phyloP scores from a whole-genome alignment of 2,329 filamentous ascomycete species.

The Myriosclerotinia duriaeana region DNA sequence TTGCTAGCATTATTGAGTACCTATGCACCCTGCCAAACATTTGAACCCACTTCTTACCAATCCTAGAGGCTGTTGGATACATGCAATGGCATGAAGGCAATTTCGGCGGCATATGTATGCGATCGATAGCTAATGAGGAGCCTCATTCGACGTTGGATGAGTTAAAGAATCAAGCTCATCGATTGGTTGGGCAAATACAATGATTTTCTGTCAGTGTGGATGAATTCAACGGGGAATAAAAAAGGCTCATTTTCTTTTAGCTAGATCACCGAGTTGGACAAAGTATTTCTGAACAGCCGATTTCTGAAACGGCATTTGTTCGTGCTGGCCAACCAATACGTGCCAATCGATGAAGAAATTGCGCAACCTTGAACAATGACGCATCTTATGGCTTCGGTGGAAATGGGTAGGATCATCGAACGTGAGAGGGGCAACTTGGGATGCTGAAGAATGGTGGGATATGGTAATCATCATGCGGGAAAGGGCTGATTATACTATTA shows the following conservation, averaged over 20 bases:
- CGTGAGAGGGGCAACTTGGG: neutral
- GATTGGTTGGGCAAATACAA: neutral
- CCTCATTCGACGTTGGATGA: neutral
- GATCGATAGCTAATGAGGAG: neutral
- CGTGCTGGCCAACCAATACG: neutral
- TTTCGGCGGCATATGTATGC: constrained; percentile 3
- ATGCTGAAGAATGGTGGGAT: constrained; percentile 8
- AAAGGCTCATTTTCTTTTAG: neutral
- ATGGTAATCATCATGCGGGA: neutral
- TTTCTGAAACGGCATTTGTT: neutral
- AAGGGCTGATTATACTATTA: neutral
- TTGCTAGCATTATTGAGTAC: constrained; percentile 5
- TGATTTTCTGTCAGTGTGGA: neutral
- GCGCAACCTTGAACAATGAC: constrained; percentile 7
- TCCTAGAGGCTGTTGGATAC: neutral
- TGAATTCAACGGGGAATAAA: neutral
- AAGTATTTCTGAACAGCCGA: no score
- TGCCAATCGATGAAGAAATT: constrained; percentile 8
- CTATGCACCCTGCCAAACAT: neutral
- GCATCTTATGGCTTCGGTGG: constrained; percentile 7
- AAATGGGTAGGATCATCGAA: constrained; percentile 5
- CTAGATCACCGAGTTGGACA: neutral
- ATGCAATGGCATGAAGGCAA: constrained; percentile 18
- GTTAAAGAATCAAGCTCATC: constrained; percentile 2
- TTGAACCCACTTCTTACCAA: neutral